These are phyloP conservation scores for Macaranga tanarius DNA, from an alignment of 441 rosid genomes.

Conservation along the genomic window DNA sequence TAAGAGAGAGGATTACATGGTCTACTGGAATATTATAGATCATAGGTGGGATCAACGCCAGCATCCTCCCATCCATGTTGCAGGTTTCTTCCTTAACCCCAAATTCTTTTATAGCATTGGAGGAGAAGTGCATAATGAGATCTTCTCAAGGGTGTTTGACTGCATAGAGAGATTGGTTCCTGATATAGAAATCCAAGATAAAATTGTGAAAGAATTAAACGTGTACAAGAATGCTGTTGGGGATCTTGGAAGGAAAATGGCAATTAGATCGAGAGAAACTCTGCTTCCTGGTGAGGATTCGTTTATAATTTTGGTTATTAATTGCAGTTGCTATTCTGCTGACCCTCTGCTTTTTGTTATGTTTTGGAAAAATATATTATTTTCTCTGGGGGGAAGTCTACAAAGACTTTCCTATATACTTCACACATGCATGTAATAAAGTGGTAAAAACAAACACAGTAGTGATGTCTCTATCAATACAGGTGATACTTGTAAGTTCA, in stretches of 20 bases:
- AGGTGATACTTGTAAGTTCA: neutral
- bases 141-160: constrained; percentile 70
- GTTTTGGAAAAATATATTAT: neutral
- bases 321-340: constrained; percentile 3
- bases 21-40: constrained; percentile 82
- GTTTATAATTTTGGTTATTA: constrained; percentile 16
- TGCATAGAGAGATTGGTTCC: constrained; percentile 83
- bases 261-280: constrained; percentile 78
- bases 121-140: constrained; percentile 66
- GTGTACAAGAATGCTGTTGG: constrained; percentile 75
- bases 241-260: constrained; percentile 86
- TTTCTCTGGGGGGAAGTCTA: neutral
- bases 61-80: constrained; percentile 74
- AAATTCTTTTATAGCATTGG: constrained; percentile 72
- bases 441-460: neutral
- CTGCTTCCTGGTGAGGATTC: constrained; percentile 68
- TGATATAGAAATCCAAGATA: constrained; percentile 65
- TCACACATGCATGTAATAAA: neutral
- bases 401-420: neutral
- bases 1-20: constrained; percentile 63
- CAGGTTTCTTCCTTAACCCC: constrained; percentile 93
- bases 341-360: too few relatives aligned
- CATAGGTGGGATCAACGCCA: constrained; percentile 68
- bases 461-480: neutral
- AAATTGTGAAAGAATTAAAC: constrained; percentile 66